Evolutionary conservation across 2,329 filamentous ascomycete genomes (phyloP), one percentile per base, ranked within the genome.

Genomic region (Botrytis pseudocinerea): DNA sequence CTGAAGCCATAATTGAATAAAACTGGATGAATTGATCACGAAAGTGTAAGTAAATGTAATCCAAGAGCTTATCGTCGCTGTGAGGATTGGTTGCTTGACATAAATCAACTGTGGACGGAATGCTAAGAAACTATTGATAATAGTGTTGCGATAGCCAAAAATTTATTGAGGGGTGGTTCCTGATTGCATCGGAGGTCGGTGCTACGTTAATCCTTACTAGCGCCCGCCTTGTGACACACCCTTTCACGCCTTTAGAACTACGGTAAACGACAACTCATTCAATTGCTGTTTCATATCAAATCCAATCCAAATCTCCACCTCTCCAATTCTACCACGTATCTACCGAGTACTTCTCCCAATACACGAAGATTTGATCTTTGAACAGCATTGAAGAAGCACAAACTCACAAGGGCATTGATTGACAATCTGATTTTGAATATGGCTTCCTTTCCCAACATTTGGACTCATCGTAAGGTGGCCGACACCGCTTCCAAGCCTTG

Each of bases 391-490:
- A 32, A 57, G 9, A 44, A 57, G 38, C n/a, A 25, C n/a, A 28
- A 42, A 32, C 32, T 22, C 44, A 16, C 1, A 38, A 32, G 25
- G 38, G 12, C 44, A 20, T 38, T 38, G 7, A 20, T 38, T 14
- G 16, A 60, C 4, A n/a, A 44, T n/a, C 10, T n/a, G 14, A 40
- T 62, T 60, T 62, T 38, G 12, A 68, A 8, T 40, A 80, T 80
- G 77, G 76, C 78, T 25, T 78, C 87, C 2, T 89, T 95, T 73
- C 88, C 89, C 60, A 98, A 98, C 80, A 83, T 92, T 44, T 98
- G 95, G 84, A 90, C 93, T 76, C 92, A 95, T 76, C 92, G 95
- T 68, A 93, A 90, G 77, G 95, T 98, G 51, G 94, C 94, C 20
- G 94, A 97, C 44, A 88, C 90, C n/a, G 88, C 92, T 1, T 88